Conservation (phyloP, 805 yeast species). For the Metschnikowia peoriensis region DNA sequence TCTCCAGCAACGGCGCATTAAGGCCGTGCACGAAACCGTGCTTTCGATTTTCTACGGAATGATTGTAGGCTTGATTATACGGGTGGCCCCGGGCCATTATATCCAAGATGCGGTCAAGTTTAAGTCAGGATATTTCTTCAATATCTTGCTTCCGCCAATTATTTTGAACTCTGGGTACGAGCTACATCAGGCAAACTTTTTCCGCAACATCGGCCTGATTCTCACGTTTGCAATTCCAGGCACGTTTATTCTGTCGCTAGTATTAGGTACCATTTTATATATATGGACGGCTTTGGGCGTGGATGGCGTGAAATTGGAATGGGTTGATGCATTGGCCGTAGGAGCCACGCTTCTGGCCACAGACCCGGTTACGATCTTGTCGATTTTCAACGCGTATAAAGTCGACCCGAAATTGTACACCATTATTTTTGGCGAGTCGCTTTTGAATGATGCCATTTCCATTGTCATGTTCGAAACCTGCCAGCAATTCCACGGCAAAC, state of each 20-base stretch:
- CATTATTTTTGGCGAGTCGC: slow-evolving; percentile 93
- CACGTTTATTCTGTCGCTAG: slow-evolving; percentile 87
- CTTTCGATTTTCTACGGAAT: slow-evolving; percentile 94
- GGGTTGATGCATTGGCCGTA: slow-evolving; percentile 95
- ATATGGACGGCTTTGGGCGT: slow-evolving; percentile 90
- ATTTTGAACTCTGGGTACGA: slow-evolving; percentile 96
- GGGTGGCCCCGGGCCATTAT: slow-evolving; percentile 93
- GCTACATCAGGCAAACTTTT: slow-evolving; percentile 92
- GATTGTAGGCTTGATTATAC: slow-evolving; percentile 88
- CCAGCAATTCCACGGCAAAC: slow-evolving; percentile 88
- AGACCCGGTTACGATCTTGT: slow-evolving; percentile 95
- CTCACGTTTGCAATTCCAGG: slow-evolving; percentile 96
- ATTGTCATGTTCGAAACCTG: slow-evolving; percentile 99
- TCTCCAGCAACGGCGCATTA: slow-evolving; percentile 84
- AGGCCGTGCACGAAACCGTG: slow-evolving; percentile 97
- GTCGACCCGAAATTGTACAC: slow-evolving; percentile 98
- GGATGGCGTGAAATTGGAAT: slow-evolving; percentile 83
- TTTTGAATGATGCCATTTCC: slow-evolving; percentile 94
- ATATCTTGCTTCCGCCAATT: slow-evolving; percentile 91
- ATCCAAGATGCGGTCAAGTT: slow-evolving; percentile 96
- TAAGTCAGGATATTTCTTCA: slow-evolving; percentile 91
- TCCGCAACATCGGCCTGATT: slow-evolving; percentile 86
- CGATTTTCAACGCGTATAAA: slow-evolving; percentile 95
- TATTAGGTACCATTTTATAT: slow-evolving; percentile 81
- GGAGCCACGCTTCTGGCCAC: slow-evolving; percentile 98